phyloP scores from a whole-genome alignment of 2,329 filamentous ascomycete species.

The Aspergillus fructus region DNA sequence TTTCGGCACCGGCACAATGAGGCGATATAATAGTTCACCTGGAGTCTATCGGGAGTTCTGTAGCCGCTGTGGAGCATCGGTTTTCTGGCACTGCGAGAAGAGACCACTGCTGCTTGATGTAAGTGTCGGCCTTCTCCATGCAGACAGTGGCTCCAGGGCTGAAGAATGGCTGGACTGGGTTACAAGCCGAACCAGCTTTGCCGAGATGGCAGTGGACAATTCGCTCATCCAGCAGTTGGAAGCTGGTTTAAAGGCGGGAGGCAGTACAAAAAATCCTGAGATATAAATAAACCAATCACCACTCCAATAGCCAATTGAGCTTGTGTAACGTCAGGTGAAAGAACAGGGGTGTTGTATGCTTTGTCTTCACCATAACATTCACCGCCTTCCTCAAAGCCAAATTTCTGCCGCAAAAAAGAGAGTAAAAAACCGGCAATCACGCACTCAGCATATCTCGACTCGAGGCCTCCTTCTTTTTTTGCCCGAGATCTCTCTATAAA shows the following conservation, averaged over 20 bases:
- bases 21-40: slow-evolving; percentile 54
- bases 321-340: neutral
- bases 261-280: neutral
- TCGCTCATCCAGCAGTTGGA: slow-evolving; percentile 29
- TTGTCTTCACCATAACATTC: neutral
- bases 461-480: neutral
- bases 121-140: slow-evolving; percentile 59
- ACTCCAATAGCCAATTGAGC: neutral
- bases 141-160: slow-evolving; percentile 53
- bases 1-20: slow-evolving; percentile 47
- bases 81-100: slow-evolving; percentile 60
- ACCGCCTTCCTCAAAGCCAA: slow-evolving; percentile 14
- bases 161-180: slow-evolving; percentile 65
- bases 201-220: slow-evolving; percentile 50
- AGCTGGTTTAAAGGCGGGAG: slow-evolving; percentile 20
- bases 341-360: neutral
- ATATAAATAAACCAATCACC: neutral
- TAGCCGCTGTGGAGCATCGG: slow-evolving; percentile 59
- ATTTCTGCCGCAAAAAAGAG: slow-evolving; percentile 10
- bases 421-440: neutral
- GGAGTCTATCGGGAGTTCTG: slow-evolving; percentile 63
- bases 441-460: neutral
- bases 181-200: slow-evolving; percentile 57
- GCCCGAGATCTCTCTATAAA: neutral
- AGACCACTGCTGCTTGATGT: slow-evolving; percentile 62